These are phyloP conservation scores for Fusarium tupiense DNA, from an alignment of 2,329 filamentous ascomycete genomes.

Conservation along the genomic window DNA sequence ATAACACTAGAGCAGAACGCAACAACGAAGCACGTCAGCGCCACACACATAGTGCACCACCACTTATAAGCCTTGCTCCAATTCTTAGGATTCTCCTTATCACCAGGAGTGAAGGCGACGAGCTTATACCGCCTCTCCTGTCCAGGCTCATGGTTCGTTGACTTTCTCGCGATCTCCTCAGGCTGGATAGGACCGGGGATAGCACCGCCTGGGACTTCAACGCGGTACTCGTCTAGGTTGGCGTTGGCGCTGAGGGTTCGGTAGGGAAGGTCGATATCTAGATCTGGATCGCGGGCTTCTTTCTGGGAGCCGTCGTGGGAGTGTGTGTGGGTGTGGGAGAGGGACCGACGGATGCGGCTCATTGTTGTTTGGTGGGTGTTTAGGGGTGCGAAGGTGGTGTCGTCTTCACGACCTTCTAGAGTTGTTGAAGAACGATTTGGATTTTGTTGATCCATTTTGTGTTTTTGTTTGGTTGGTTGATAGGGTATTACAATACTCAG, in stretches of 20 bases:
- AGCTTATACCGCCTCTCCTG: slow-evolving; percentile 58
- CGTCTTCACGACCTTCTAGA: slow-evolving; percentile 21
- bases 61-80: slow-evolving; percentile 83
- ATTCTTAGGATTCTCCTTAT: slow-evolving; percentile 85
- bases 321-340: slow-evolving; percentile 24
- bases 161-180: slow-evolving; percentile 37
- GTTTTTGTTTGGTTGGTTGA: neutral
- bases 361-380: slow-evolving; percentile 31
- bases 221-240: slow-evolving; percentile 73
- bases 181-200: slow-evolving; percentile 59
- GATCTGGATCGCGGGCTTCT: slow-evolving; percentile 51
- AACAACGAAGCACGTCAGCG: slow-evolving; percentile 78
- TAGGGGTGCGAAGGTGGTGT: slow-evolving; percentile 38
- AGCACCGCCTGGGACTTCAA: slow-evolving; percentile 68
- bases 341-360: slow-evolving; percentile 36
- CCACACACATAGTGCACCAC: slow-evolving; percentile 88
- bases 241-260: slow-evolving; percentile 69
- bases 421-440: slow-evolving; percentile 33
- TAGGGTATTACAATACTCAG: neutral
- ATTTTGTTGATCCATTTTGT: slow-evolving; percentile 22
- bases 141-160: slow-evolving; percentile 17
- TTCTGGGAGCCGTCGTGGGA: slow-evolving; percentile 41
- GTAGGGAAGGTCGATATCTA: slow-evolving; percentile 70
- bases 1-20: slow-evolving; percentile 78
- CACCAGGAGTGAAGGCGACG: slow-evolving; percentile 72